Base-by-base conservation (phyloP, 371 early-diverging fungal genomes). In the Mortierella sp. region DNA sequence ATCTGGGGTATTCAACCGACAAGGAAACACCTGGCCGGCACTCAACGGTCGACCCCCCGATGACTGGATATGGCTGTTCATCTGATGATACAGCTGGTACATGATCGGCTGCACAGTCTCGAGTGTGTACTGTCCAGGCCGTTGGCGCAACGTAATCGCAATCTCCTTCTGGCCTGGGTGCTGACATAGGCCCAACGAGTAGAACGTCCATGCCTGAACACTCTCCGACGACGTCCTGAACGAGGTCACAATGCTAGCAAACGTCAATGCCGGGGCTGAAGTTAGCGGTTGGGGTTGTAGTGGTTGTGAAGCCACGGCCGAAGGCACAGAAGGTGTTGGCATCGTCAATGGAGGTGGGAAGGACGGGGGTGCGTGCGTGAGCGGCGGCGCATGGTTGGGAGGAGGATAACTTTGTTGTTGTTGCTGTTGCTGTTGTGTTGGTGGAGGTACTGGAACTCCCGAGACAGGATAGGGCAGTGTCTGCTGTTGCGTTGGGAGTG, bases 151-250 rank as follows among this genome's bases (percentile, higher is more conserved):
- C 22, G 83, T 82, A 34, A 82, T 77, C 14, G 48, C 83, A 61
- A 82, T 77, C 53, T 82, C 83, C 39, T 82, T 82, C 64, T 82
- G 83, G 10, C 83, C 78, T 24, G 74, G 74, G 48, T 72, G 65
- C 11, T 67, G 68, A 10, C 14, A 37, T 8, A 82, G 50, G 0
- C 83, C 83, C 10, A 82, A 37, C 16, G 83, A 82, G 63, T 82
- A 82, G 39, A 82, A 82, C 1, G 65, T 78, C 83, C 83, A 82
- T 5, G 83, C 83, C 1, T 48, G 55, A 11, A 77, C 72, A 31
- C 68, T 82, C 50, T 82, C 83, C 2, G 83, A 77, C 1, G 83
- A 82, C 0, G 83, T 77, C 50, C 83, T 71, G 70, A 82, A 82
- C 2, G 83, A 71, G 39, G 78, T 61, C 10, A 71, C 63, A n/a